Percentiles rank a stretch among this genome's conserved stretches.
phyloP scores from a whole-genome alignment of 2,329 filamentous ascomycete genomes.

The Gaeumannomyces tritici region DNA sequence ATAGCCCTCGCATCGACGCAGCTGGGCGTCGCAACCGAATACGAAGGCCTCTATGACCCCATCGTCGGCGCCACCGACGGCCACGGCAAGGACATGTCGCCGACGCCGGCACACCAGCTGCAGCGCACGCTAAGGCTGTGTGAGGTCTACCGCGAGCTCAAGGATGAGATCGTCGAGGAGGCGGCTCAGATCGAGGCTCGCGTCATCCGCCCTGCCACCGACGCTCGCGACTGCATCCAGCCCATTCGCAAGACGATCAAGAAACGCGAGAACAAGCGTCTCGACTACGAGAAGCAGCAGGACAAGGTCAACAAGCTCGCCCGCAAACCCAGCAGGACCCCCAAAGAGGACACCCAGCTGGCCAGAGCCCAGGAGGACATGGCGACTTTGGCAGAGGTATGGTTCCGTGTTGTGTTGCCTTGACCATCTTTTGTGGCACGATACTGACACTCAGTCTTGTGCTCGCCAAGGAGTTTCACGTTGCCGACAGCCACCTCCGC shows the following conservation, averaged over 20 bases:
- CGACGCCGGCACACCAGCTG: slow-evolving; percentile 54
- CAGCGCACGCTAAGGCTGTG: slow-evolving; percentile 56
- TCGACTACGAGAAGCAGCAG: slow-evolving; percentile 74
- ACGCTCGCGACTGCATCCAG: slow-evolving; percentile 58
- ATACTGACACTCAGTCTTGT: slow-evolving; percentile 5
- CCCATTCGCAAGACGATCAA: slow-evolving; percentile 76
- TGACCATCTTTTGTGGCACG: background rate
- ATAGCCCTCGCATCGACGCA: slow-evolving; percentile 61
- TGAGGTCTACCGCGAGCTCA: slow-evolving; percentile 60
- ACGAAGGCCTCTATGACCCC: slow-evolving; percentile 66
- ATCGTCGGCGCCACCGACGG: slow-evolving; percentile 58
- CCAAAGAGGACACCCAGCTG: slow-evolving; percentile 64
- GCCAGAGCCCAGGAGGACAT: slow-evolving; percentile 65
- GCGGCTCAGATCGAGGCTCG: slow-evolving; percentile 59
- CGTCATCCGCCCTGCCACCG: slow-evolving; percentile 59
- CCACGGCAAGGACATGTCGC: slow-evolving; percentile 40
- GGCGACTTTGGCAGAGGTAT: slow-evolving; percentile 52
- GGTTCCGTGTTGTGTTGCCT: slow-evolving; percentile 7
- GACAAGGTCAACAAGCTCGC: slow-evolving; percentile 59
- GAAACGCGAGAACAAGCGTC: slow-evolving; percentile 70
- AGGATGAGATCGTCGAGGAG: slow-evolving; percentile 61
- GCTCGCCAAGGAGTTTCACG: slow-evolving; percentile 55
- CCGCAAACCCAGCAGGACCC: slow-evolving; percentile 59
- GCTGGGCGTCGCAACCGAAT: slow-evolving; percentile 54
- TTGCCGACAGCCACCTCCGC: slow-evolving; percentile 65